Base-by-base conservation (phyloP, 140 eudicot genomes). In the Cichorium intybus region DNA sequence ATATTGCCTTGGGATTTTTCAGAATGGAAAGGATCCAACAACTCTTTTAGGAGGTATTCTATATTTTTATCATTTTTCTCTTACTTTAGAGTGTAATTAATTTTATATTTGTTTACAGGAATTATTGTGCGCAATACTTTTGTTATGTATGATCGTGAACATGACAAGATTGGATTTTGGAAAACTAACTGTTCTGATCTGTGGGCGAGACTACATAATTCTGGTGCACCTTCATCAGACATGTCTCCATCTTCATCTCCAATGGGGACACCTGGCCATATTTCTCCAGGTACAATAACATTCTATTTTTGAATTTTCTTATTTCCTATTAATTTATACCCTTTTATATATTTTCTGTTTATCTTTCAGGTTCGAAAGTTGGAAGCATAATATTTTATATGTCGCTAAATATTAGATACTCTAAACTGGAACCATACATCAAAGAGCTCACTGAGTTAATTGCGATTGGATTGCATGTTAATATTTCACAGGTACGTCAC, bases 11-110 rank as follows among this genome's bases (percentile, higher is more conserved):
- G 99, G 99, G 53, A 24, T 94, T 62, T 94, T 94, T 65, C 95
- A 86, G 67, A 94, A 94, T 60, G 95, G 97, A 52, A 88, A 84
- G 72, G 99, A 94, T 76, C 95, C 97, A 14, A 94, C 99, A 70
- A 94, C 99, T 75, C 95, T 94, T 37, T 72, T 94, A 69, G 99
- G 99, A 78, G 99, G 99, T 94, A 86, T 47, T 47, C 10, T 39
- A 54, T 55, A 41, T 59, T 53, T 56, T 57, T 24, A 41, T 71
- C 14, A 54, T 7, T 11, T 43, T 20, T 15, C n/a, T n/a, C n/a
- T 0, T 43, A 3, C 1, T 43, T 43, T 0, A 43, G n/a, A n/a
- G n/a, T n/a, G 12, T 39, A 10, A 39, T 1, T 1, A 39, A 74
- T 57, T 24, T 21, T 27, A 28, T 60, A 61, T 45, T 57, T 51